These are phyloP conservation scores for Microdochium nivale DNA, from an alignment of 2,329 filamentous ascomycete species.

Conservation along the genomic window DNA sequence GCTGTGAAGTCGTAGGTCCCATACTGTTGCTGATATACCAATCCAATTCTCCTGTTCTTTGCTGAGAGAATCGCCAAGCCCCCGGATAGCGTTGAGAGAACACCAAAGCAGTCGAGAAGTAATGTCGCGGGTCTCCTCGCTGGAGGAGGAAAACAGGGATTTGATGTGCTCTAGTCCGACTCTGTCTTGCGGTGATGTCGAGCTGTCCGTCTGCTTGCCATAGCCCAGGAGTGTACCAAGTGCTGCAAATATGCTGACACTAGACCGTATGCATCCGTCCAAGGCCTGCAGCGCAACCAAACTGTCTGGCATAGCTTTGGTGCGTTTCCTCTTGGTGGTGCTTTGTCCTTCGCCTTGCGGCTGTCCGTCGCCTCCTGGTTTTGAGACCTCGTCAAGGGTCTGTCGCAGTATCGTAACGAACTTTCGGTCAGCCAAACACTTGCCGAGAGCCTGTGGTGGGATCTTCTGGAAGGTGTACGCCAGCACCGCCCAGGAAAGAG, in stretches of 20 bases:
- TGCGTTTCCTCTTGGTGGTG: conserved; percentile 31
- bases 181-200: conserved; percentile 27
- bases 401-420: conserved; percentile 60
- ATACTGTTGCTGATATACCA: conserved; percentile 33
- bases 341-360: conserved; percentile 15
- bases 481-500: conserved; percentile 53
- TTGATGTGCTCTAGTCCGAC: conserved; percentile 51
- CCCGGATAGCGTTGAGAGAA: conserved; percentile 30
- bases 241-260: conserved; percentile 37
- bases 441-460: conserved; percentile 60
- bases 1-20: conserved; percentile 45
- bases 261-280: conserved; percentile 34
- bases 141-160: conserved; percentile 43
- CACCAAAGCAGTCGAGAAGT: conserved; percentile 35
- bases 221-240: conserved; percentile 37
- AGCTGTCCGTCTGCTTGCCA: conserved; percentile 24
- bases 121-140: conserved; percentile 35
- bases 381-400: conserved; percentile 50
- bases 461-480: conserved; percentile 54
- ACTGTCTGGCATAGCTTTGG: conserved; percentile 25
- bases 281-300: conserved; percentile 29
- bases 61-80: conserved; percentile 18
- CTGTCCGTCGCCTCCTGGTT: conserved; percentile 10
- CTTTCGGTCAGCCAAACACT: conserved; percentile 60
- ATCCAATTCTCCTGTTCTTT: conserved; percentile 38